Evolutionary conservation across 2,329 filamentous ascomycete genomes (phyloP).

Genomic region (Aureobasidium mangrovei): DNA sequence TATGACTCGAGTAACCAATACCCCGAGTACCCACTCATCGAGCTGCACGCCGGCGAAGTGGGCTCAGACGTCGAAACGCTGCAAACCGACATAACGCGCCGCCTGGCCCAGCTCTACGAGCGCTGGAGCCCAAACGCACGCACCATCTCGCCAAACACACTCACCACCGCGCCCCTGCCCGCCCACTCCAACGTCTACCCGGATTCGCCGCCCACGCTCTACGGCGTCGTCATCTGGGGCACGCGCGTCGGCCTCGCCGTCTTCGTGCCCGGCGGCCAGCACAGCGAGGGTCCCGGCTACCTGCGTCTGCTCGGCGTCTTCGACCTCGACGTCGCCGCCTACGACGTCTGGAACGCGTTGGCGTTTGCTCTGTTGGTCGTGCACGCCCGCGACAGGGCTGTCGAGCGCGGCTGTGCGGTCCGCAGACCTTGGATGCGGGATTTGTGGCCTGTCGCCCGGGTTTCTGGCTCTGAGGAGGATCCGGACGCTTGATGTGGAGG

Average conservation of each 20-base stretch:
- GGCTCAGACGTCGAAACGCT: constrained; percentile 33
- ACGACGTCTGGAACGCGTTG: constrained; percentile 54
- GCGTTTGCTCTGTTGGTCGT: constrained; percentile 48
- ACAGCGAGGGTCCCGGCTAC: constrained; percentile 16
- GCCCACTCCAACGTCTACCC: constrained; percentile 17
- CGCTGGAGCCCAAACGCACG: constrained; percentile 16
- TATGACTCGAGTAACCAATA: constrained; percentile 28
- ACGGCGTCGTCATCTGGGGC: constrained; percentile 46
- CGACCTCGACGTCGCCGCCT: constrained; percentile 43
- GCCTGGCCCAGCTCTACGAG: background rate
- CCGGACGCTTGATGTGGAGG: constrained; percentile 16
- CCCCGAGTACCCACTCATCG: constrained; percentile 36
- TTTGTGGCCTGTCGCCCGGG: background rate
- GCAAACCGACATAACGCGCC: constrained; percentile 21
- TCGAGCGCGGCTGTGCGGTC: constrained; percentile 33
- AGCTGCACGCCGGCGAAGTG: constrained; percentile 34
- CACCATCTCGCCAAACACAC: constrained; percentile 20
- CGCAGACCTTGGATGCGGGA: constrained; percentile 21
- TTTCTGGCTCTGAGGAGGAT: constrained; percentile 13
- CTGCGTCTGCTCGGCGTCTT: constrained; percentile 42
- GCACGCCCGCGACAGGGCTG: constrained; percentile 44
- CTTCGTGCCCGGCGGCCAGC: constrained; percentile 34
- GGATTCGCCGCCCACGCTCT: constrained; percentile 35
- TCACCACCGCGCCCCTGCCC: constrained; percentile 17
- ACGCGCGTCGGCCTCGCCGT: constrained; percentile 46